Percentiles rank a stretch among this genome's conserved stretches.
Conservation (phyloP, 768 basidiomycete species). For the Trichaptum fuscoviolaceum region DNA sequence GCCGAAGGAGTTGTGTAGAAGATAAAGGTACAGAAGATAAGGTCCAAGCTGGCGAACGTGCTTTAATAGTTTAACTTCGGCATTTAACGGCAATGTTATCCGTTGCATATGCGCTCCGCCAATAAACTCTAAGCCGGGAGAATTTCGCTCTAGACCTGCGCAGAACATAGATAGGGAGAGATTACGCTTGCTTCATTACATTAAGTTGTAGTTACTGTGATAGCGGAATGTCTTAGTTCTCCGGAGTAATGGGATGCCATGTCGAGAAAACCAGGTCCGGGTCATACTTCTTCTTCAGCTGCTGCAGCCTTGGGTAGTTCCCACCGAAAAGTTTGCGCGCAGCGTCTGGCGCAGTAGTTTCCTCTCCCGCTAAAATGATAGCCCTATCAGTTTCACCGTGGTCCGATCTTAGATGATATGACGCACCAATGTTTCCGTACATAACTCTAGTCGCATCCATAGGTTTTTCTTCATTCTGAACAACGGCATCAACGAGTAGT, state of each 20-base stretch:
- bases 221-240: background rate
- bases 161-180: background rate
- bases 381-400: background rate
- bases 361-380: background rate
- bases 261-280: slow-evolving; percentile 39
- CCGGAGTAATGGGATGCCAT: slow-evolving; percentile 41
- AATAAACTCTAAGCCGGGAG: background rate
- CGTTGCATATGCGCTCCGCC: background rate
- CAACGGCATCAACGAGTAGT: slow-evolving; percentile 20
- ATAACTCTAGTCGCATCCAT: background rate
- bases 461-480: background rate
- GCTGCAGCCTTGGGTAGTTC: slow-evolving; percentile 36
- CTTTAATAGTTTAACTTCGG: slow-evolving; percentile 1
- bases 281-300: slow-evolving; percentile 39
- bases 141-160: background rate
- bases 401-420: background rate
- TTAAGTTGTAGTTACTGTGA: background rate
- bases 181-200: background rate
- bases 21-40: background rate
- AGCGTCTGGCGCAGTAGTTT: background rate
- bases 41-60: background rate
- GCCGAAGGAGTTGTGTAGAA: too few species aligned
- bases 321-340: slow-evolving; percentile 25
- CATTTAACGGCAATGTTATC: background rate
- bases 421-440: background rate